Percentiles rank a stretch among this genome's conserved stretches.
phyloP scores from a whole-genome alignment of 306 rosid genomes.

The Vigna trinervia region DNA sequence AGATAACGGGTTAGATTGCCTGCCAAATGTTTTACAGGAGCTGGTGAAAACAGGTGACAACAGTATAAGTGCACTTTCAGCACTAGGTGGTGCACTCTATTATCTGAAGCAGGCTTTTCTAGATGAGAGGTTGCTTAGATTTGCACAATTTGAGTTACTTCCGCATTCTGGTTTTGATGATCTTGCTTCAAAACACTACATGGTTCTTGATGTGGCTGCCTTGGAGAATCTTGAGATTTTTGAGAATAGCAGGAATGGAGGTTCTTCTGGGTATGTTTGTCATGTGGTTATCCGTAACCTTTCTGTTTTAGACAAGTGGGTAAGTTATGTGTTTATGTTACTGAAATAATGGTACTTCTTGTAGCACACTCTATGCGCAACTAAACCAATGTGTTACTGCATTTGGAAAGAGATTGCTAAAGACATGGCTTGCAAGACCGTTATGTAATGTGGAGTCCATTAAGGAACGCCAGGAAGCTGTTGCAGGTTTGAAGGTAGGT shows the following conservation, averaged over 20 bases:
- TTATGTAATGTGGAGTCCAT: constrained; percentile 72
- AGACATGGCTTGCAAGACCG: constrained; percentile 96
- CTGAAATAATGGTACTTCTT: constrained; percentile 47
- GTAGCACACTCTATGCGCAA: constrained; percentile 85
- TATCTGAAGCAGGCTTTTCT: constrained; percentile 93
- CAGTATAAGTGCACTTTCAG: constrained; percentile 84
- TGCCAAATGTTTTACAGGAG: constrained; percentile 79
- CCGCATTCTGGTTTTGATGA: constrained; percentile 71
- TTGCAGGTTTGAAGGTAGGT: constrained; percentile 75
- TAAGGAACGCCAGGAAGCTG: constrained; percentile 84
- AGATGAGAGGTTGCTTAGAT: constrained; percentile 80
- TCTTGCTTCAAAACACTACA: constrained; percentile 74
- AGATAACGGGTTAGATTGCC: constrained; percentile 53
- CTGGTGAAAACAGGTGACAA: constrained; percentile 60
- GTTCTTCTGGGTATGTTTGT: constrained; percentile 77
- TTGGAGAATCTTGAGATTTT: constrained; percentile 95
- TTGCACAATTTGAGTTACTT: constrained; percentile 88
- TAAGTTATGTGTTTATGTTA: constrained; percentile 37
- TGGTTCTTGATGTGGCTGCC: constrained; percentile 96
- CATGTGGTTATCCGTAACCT: constrained; percentile 18
- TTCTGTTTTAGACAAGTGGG: constrained; percentile 11
- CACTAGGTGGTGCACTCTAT: constrained; percentile 92
- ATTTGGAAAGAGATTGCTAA: constrained; percentile 92
- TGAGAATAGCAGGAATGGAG: constrained; percentile 91
- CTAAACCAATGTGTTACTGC: constrained; percentile 93